Evolutionary conservation across 2,329 filamentous ascomycete genomes (phyloP).

Genomic region (Thelonectria olida): DNA sequence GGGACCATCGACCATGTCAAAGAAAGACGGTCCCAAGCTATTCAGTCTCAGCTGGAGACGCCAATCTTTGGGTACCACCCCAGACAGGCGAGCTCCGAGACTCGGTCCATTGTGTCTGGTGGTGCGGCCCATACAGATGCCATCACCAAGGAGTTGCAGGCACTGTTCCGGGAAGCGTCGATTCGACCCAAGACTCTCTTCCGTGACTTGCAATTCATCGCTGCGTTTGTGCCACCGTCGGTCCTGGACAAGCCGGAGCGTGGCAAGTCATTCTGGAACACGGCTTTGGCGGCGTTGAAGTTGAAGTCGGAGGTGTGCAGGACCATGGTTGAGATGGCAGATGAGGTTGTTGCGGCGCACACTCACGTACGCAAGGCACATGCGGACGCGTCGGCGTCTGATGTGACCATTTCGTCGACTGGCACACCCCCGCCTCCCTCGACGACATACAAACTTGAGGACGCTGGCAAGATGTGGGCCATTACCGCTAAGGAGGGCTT

Average conservation of each 20-base stretch:
- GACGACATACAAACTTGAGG: slow-evolving; percentile 75
- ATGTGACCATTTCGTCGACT: slow-evolving; percentile 47
- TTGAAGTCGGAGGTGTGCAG: slow-evolving; percentile 89
- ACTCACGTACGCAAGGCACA: slow-evolving; percentile 67
- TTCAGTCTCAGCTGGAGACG: slow-evolving; percentile 43
- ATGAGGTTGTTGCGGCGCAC: slow-evolving; percentile 67
- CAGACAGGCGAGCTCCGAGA: slow-evolving; percentile 57
- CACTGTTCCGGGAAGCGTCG: slow-evolving; percentile 72
- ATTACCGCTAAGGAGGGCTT: slow-evolving; percentile 91
- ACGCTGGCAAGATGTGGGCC: slow-evolving; percentile 89
- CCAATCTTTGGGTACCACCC: slow-evolving; percentile 45
- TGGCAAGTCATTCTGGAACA: slow-evolving; percentile 88
- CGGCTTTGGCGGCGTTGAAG: slow-evolving; percentile 85
- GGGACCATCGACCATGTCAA: slow-evolving; percentile 76
- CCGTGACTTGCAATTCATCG: slow-evolving; percentile 81
- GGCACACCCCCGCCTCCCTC: slow-evolving; percentile 58
- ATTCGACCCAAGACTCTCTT: slow-evolving; percentile 84
- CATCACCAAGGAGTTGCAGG: slow-evolving; percentile 72
- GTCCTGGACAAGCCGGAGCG: slow-evolving; percentile 70
- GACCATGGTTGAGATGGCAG: slow-evolving; percentile 74
- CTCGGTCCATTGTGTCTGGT: slow-evolving; percentile 58
- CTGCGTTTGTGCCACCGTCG: slow-evolving; percentile 69
- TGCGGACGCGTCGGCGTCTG: slow-evolving; percentile 43
- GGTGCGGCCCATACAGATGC: slow-evolving; percentile 67
- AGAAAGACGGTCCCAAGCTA: slow-evolving; percentile 69